Base-by-base conservation (phyloP, 768 basidiomycete genomes). In the Tephrocybe rancida region DNA sequence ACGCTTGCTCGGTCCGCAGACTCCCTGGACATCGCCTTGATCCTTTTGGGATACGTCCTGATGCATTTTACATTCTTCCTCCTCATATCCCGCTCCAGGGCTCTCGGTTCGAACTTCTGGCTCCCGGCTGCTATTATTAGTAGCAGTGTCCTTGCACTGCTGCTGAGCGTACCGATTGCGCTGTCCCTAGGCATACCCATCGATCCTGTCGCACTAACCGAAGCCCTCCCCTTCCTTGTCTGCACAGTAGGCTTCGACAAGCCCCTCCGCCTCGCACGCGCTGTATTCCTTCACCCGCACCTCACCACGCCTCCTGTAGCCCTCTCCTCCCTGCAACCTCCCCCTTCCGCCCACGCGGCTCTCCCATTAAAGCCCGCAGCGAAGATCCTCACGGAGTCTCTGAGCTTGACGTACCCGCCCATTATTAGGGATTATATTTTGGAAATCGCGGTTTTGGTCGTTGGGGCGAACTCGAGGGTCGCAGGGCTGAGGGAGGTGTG, bases 241-340 rank as follows among this genome's bases (percentile, higher is more conserved):
- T 96, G 96, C 70, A 97, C 95, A 1, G 86, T 99, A 55, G 96
- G 96, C 6, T 99, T 98, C 69, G 97, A 99, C 73, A 98, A 99
- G 69, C 96, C 95, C 0, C 86, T 96, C 42, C 84, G 92, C 6
- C 85, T 99, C 22, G 95, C 95, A 2, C 81, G 87, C 11, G 88
- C 94, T 2, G 91, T 98, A 14, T 92, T 98, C 72, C 81, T 84
- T 25, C 90, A 95, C 61, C 91, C 90, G 2, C 82, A 89, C 44
- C 71, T 86, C 30, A 72, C 78, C 44, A 67, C 75, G 47, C 67
- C 80, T 53, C 64, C 68, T 9, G 61, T 59, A 25, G 62, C 65
- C 7, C 60, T 56, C 18, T 63, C 58, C 26, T 65, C 58, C 27
- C 64, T 67, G 18, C 44, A 52, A 18, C 4, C 35, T 4, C n/a